Conservation (phyloP, 768 basidiomycete species). For the Termitomyces sp. region DNA sequence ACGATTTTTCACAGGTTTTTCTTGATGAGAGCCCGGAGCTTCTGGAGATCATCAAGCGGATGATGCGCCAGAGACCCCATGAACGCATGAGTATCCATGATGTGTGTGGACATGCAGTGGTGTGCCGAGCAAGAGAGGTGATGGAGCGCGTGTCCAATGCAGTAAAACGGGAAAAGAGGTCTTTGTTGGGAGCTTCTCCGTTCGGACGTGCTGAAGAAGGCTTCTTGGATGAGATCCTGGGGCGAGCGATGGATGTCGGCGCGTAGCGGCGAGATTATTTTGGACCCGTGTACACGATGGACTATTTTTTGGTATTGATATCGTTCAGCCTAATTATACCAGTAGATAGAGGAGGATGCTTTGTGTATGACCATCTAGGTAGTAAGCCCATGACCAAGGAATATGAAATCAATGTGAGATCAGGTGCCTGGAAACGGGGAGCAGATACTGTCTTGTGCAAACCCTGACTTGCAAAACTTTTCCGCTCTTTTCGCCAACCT, state of each 20-base stretch:
- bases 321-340: not conserved
- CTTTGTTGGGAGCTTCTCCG: conserved; percentile 52
- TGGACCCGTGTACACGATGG: not conserved
- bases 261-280: conserved; percentile 17
- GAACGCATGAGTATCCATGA: conserved; percentile 50
- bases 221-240: conserved; percentile 64
- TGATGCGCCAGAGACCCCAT: conserved; percentile 72
- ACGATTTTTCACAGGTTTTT: conserved; percentile 87
- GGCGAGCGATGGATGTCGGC: conserved; percentile 33
- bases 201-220: conserved; percentile 52
- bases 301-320: not conserved
- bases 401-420: conserved; percentile 10
- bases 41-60: conserved; percentile 58
- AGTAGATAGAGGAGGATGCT: conserved; percentile 1
- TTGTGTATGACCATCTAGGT: not conserved
- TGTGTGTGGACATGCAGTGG: conserved; percentile 57
- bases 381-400: not conserved
- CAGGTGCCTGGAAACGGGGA: conserved; percentile 22
- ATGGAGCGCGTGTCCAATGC: conserved; percentile 52
- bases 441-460: conserved; percentile 16
- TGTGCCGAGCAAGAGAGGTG: conserved; percentile 51
- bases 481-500: conserved; percentile 20
- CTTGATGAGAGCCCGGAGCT: conserved; percentile 61
- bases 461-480: conserved; percentile 12
- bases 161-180: conserved; percentile 26